phyloP scores from a whole-genome alignment of 768 basidiomycete genomes.

The Lepiota venenata region DNA sequence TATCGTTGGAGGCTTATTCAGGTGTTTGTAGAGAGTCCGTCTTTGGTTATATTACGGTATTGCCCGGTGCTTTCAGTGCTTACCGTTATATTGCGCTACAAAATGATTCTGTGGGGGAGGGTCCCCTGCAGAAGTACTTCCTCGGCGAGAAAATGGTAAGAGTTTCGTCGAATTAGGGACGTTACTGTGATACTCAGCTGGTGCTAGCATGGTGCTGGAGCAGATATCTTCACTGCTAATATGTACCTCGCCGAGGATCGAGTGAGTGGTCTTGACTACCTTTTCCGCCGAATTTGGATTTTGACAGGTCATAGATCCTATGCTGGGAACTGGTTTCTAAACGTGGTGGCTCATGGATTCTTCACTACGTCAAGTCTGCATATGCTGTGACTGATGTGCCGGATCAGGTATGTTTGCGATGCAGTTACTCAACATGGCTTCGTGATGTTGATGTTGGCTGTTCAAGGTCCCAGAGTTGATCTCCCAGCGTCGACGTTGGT shows the following conservation, averaged over 20 bases:
- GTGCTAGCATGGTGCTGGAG: slow-evolving; percentile 70
- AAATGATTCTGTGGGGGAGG: slow-evolving; percentile 80
- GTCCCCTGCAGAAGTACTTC: slow-evolving; percentile 95
- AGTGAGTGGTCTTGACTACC: slow-evolving; percentile 28
- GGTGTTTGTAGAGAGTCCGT: slow-evolving; percentile 57
- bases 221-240: slow-evolving; percentile 92
- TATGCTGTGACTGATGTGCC: slow-evolving; percentile 93
- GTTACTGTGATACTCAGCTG: background rate
- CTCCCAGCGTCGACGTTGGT: slow-evolving; percentile 92
- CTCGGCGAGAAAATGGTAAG: slow-evolving; percentile 89
- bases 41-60: slow-evolving; percentile 93
- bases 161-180: slow-evolving; percentile 5
- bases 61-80: slow-evolving; percentile 91
- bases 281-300: background rate
- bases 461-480: slow-evolving; percentile 87
- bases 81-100: slow-evolving; percentile 90
- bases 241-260: slow-evolving; percentile 96
- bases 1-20: background rate
- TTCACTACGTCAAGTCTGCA: slow-evolving; percentile 96
- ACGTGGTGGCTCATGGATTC: slow-evolving; percentile 81
- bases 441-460: background rate
- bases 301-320: slow-evolving; percentile 55
- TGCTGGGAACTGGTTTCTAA: slow-evolving; percentile 99
- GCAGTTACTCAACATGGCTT: background rate
- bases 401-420: slow-evolving; percentile 56